Conservation (phyloP, 768 basidiomycete genomes). For the Neoboletus magnificus region DNA sequence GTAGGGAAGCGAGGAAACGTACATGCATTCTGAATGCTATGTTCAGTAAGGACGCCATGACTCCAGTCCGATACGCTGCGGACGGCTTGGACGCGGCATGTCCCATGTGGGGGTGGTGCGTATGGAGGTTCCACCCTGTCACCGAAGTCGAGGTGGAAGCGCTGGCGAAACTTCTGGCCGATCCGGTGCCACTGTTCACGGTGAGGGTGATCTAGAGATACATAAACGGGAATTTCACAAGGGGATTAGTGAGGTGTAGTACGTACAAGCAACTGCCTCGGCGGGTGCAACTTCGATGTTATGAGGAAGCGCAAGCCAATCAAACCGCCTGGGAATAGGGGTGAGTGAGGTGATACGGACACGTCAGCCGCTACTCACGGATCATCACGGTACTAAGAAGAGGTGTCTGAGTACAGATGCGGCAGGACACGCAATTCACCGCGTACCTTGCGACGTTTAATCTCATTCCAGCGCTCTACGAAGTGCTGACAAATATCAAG, state of each 20-base stretch:
- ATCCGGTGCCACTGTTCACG: conserved; percentile 55
- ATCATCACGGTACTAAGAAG: conserved; percentile 35
- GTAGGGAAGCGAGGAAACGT: conserved; percentile 31
- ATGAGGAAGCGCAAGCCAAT: conserved; percentile 81
- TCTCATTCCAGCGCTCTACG: conserved; percentile 86
- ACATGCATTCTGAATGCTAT: conserved; percentile 94
- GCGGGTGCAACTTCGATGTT: conserved; percentile 56
- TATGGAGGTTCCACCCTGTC: conserved; percentile 43
- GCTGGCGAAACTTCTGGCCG: conserved; percentile 60
- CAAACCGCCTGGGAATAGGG: conserved; percentile 39
- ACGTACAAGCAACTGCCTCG: conserved; percentile 61
- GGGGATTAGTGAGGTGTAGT: neutral
- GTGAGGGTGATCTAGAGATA: conserved; percentile 57
- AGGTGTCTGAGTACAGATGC: conserved; percentile 2
- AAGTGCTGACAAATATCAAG: conserved; percentile 94
- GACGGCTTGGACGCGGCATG: conserved; percentile 74
- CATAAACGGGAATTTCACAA: neutral
- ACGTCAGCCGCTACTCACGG: conserved; percentile 36
- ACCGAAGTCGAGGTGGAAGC: conserved; percentile 51
- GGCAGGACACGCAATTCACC: neutral
- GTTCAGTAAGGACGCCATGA: conserved; percentile 85
- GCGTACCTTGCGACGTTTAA: conserved; percentile 76
- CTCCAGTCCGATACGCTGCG: conserved; percentile 93
- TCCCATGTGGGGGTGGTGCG: conserved; percentile 42
- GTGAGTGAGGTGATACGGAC: conserved; percentile 1